Conservation (phyloP, 345 rosid species). For the Rhodamnia argentea region DNA sequence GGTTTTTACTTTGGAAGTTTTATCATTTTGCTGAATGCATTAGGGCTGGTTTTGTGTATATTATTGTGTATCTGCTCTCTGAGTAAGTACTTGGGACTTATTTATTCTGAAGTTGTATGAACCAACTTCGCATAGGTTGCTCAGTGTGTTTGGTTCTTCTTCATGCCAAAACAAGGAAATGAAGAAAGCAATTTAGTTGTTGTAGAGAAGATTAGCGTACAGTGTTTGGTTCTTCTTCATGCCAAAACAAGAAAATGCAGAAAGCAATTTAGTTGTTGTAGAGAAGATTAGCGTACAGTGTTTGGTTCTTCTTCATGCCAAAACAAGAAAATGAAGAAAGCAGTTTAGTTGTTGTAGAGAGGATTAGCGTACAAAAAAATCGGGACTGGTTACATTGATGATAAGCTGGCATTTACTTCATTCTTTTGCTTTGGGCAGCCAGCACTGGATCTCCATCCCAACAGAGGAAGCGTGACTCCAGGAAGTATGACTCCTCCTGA, state of each 20-base stretch:
- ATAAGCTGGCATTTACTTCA: neutral
- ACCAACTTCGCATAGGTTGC: neutral
- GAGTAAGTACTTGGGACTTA: neutral
- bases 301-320: neutral
- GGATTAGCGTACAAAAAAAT: neutral
- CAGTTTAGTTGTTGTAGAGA: neutral
- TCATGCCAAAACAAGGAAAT: neutral
- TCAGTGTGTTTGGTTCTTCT: neutral
- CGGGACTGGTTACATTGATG: neutral
- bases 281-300: neutral
- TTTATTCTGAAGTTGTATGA: neutral
- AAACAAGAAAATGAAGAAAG: neutral
- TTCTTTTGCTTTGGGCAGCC: constrained; percentile 41
- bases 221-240: neutral
- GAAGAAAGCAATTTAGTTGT: neutral
- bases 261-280: neutral
- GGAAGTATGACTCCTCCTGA: constrained; percentile 7
- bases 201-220: neutral
- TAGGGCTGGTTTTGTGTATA: neutral
- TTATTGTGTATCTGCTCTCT: neutral
- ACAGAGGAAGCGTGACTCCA: constrained; percentile 23
- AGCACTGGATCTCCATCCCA: constrained; percentile 42
- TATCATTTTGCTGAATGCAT: neutral
- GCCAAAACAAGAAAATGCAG: neutral
- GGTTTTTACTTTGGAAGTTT: neutral